A percentile compares a stretch with the other conserved stretches of the same genome.
Conservation (phyloP, 1,139 yeast genomes). For the Lodderomyces margitis region DNA sequence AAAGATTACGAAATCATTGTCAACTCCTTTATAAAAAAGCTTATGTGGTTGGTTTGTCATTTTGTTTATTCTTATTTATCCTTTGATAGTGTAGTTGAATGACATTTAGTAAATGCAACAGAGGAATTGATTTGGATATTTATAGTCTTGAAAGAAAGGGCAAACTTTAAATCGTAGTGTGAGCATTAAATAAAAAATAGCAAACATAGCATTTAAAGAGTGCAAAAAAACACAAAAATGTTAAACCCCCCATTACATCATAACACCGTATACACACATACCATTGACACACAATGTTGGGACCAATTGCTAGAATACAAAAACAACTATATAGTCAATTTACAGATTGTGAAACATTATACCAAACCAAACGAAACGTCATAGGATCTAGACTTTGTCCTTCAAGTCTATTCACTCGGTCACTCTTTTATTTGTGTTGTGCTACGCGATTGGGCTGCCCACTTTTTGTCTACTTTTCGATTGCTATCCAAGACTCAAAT, state of each 20-base stretch:
- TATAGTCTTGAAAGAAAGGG: not conserved
- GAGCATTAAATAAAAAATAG: not conserved
- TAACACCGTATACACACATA: too few species aligned
- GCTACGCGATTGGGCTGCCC: too few species aligned
- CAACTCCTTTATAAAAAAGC: constrained; percentile 64
- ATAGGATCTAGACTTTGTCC: too few species aligned
- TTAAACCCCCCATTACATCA: not conserved
- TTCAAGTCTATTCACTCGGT: too few species aligned
- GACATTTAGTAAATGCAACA: not conserved
- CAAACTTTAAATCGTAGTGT: not conserved
- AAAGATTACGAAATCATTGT: constrained; percentile 63
- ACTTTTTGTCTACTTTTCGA: too few species aligned
- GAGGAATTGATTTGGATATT: not conserved
- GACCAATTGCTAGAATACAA: too few species aligned
- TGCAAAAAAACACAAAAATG: not conserved
- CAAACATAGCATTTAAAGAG: not conserved
- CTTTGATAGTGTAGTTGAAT: not conserved
- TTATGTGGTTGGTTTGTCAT: constrained; percentile 32
- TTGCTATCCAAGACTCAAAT: too few species aligned
- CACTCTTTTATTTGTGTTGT: too few species aligned
- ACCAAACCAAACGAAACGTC: too few species aligned
- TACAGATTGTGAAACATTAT: too few species aligned
- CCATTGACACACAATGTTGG: too few species aligned
- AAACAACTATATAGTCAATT: too few species aligned
- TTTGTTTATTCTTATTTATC: constrained; percentile 14